phyloP scores from a whole-genome alignment of 2,329 filamentous ascomycete genomes.

The Endothia cerciana region DNA sequence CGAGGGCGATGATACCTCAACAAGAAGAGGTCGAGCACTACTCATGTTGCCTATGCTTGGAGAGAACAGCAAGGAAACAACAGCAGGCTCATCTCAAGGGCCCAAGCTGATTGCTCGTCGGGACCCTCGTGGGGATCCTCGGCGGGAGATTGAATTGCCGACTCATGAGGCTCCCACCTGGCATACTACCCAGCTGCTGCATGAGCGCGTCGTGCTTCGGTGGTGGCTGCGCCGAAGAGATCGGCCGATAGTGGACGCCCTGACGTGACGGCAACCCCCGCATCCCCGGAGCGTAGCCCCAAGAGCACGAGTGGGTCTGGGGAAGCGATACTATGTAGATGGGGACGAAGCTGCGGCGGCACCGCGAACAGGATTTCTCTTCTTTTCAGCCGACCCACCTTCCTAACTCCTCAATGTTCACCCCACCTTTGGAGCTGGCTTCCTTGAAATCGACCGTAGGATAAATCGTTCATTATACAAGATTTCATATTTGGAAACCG shows the following conservation, averaged over 20 bases:
- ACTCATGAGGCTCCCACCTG: neutral
- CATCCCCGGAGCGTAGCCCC: neutral
- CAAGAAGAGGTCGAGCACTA: neutral
- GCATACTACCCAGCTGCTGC: constrained; percentile 1
- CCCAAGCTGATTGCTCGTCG: neutral
- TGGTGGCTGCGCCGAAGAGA: constrained; percentile 11
- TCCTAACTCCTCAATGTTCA: neutral
- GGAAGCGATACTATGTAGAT: neutral
- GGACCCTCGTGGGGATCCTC: neutral
- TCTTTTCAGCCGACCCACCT: too few species aligned
- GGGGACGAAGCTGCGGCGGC: neutral
- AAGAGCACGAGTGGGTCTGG: constrained; percentile 10
- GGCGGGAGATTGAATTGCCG: constrained; percentile 5
- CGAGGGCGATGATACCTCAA: neutral
- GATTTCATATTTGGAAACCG: neutral
- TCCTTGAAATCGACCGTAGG: neutral
- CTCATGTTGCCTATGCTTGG: neutral
- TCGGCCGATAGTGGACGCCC: neutral
- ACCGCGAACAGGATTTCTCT: too few species aligned
- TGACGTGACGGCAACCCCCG: constrained; percentile 2
- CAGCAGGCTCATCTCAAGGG: neutral
- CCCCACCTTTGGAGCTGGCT: neutral
- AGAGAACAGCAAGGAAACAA: neutral
- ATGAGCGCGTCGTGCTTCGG: neutral
- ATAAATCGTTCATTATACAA: neutral